phyloP scores from a whole-genome alignment of 2,329 filamentous ascomycete species.

The Arachnomyces sp. region DNA sequence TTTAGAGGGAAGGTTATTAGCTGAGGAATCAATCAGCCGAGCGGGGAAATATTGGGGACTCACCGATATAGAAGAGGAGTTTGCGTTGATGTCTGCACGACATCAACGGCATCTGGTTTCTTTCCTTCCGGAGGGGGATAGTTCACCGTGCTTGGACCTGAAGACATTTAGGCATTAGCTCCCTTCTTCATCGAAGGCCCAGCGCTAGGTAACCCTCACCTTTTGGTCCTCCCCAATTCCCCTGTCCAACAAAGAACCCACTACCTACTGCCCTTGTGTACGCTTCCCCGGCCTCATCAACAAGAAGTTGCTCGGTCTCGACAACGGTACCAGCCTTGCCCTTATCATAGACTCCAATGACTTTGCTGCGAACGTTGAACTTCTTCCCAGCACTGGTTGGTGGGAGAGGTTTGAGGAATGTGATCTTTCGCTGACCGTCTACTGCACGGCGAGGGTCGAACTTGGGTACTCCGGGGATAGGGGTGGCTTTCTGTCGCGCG shows the following conservation, averaged over 20 bases:
- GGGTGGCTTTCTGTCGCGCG: conserved; percentile 55
- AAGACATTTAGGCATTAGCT: conserved; percentile 11
- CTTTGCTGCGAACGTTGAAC: conserved; percentile 70
- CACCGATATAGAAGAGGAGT: conserved; percentile 67
- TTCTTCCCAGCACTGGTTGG: conserved; percentile 60
- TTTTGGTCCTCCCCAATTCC: conserved; percentile 83
- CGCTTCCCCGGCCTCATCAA: conserved; percentile 63
- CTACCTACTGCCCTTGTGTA: conserved; percentile 64
- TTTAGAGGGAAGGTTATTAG: conserved; percentile 17
- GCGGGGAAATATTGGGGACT: no score
- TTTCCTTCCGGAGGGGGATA: conserved; percentile 69
- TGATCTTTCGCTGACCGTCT: conserved; percentile 75
- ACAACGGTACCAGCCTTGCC: conserved; percentile 74
- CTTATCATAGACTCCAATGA: conserved; percentile 84
- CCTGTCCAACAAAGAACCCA: conserved; percentile 73
- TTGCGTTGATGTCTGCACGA: conserved; percentile 63
- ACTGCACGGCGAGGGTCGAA: conserved; percentile 69
- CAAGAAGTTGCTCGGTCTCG: conserved; percentile 69
- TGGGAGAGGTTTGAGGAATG: conserved; percentile 69
- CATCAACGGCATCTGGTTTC: conserved; percentile 62
- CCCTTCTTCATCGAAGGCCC: background rate
- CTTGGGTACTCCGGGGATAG: conserved; percentile 68
- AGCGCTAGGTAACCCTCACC: conserved; percentile 41
- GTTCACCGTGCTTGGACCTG: conserved; percentile 61
- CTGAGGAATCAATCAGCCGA: no score